A percentile compares a stretch with the other conserved stretches of the same genome.
Evolutionary conservation across 2,329 filamentous ascomycete species (phyloP).

Genomic region (Coniochaeta prunicola): DNA sequence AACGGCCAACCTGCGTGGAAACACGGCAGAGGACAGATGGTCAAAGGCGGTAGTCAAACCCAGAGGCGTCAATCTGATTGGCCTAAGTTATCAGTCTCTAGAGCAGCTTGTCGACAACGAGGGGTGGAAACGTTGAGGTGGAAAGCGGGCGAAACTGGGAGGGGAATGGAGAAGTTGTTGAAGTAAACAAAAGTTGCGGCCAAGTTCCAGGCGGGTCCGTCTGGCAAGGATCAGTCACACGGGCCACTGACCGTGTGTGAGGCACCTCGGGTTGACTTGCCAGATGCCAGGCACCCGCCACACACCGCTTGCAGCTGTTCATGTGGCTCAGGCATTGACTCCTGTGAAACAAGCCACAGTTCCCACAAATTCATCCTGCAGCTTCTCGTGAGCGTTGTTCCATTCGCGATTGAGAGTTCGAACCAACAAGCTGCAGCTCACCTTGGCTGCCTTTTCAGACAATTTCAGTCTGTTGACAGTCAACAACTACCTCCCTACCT

Average conservation of each 20-base stretch:
- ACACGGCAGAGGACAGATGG: not conserved
- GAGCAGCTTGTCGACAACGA: not conserved
- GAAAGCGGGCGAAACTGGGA: constrained; percentile 1
- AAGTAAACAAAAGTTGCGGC: constrained; percentile 2
- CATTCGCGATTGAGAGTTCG: not conserved
- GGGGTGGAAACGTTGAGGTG: not conserved
- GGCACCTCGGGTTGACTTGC: too few species aligned
- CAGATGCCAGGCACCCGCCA: not conserved
- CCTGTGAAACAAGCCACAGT: not conserved
- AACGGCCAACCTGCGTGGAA: not conserved
- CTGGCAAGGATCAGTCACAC: not conserved
- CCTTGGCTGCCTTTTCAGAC: not conserved
- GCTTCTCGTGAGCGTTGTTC: not conserved
- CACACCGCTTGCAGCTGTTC: not conserved
- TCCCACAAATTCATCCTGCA: not conserved
- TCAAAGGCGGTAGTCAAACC: not conserved
- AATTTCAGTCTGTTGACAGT: not conserved
- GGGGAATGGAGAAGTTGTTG: constrained; percentile 1
- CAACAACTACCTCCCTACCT: not conserved
- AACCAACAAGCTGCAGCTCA: constrained; percentile 1
- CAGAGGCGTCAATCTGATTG: not conserved
- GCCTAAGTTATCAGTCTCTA: not conserved
- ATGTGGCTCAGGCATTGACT: not conserved
- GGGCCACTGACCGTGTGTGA: not conserved
- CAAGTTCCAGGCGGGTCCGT: not conserved